A percentile compares a stretch with the other conserved stretches of the same genome.
Conservation (phyloP, 2,329 filamentous ascomycete species). For the Cladorrhinum sp. region DNA sequence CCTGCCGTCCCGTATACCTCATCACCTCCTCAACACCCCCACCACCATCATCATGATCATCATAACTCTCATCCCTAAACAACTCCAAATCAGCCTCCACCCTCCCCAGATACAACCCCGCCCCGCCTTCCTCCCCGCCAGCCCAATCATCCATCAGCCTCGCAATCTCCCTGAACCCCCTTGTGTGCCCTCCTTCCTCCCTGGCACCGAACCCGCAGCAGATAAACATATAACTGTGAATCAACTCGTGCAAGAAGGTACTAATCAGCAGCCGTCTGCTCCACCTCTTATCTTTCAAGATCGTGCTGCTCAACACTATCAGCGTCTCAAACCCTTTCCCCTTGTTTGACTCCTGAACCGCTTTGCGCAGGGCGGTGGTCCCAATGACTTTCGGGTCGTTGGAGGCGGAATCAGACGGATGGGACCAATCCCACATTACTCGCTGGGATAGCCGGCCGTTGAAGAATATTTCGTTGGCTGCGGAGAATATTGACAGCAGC, state of each 20-base stretch:
- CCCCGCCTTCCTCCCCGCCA: neutral
- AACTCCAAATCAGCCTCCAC: constrained; percentile 6
- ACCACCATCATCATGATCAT: neutral
- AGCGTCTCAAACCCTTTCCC: constrained; percentile 57
- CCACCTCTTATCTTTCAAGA: constrained; percentile 54
- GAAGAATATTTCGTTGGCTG: constrained; percentile 63
- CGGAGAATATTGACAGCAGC: constrained; percentile 56
- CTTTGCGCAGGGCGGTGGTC: constrained; percentile 57
- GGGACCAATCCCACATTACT: constrained; percentile 61
- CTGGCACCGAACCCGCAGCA: constrained; percentile 57
- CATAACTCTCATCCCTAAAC: constrained; percentile 1
- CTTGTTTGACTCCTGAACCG: constrained; percentile 30
- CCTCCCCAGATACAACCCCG: neutral
- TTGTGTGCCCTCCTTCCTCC: constrained; percentile 56
- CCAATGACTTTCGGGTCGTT: constrained; percentile 58
- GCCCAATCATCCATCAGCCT: constrained; percentile 56
- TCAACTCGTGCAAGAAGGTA: constrained; percentile 64
- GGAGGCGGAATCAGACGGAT: constrained; percentile 20
- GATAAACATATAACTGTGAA: constrained; percentile 65
- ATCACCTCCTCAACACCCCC: neutral
- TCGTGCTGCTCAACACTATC: constrained; percentile 58
- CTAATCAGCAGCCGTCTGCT: constrained; percentile 60
- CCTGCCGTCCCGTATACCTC: neutral
- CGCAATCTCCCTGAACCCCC: constrained; percentile 58
- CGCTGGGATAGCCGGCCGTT: constrained; percentile 52